Evolutionary conservation across 2,329 filamentous ascomycete genomes (phyloP), one percentile per base, ranked within the genome.

Genomic region (Clonostachys solani): DNA sequence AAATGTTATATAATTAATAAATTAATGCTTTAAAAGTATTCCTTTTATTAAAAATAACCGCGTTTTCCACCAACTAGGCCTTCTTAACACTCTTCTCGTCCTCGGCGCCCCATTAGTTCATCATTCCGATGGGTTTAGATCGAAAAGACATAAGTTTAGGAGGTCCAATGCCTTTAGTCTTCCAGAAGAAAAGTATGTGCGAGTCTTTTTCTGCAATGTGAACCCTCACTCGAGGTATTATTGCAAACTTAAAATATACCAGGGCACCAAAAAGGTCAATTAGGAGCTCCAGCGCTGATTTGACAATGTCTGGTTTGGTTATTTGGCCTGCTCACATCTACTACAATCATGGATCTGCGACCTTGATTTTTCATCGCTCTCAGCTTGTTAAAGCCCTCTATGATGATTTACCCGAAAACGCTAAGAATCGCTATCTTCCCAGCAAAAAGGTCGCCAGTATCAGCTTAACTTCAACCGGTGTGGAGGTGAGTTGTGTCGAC

Each of bases 401-500:
- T 6, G 44, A 46, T 37, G 40, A 4, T 2, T 41, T 48, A 4
- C 46, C 46, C 19, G n/a, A 48, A 15, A 29, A 17, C 6, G 42
- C 46, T 4, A 44, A 48, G 29, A 19, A 29, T 18, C 18, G 12
- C 4, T 18, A 34, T 12, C 42, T 40, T 5, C 6, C n/a, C 13
- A 16, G 37, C 37, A 48, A 48, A 23, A 44, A 48, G 19, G 46
- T 48, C 15, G 3, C 23, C 15, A 13, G 35, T 19, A 15, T 48
- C 12, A 10, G n/a, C 18, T 34, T 34, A 12, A 15, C 33, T 7
- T 33, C 23, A 12, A 35, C 42, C 15, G 47, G 43, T 36, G 44
- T 49, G 16, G 16, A 35, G 12, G 47, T 49, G 15, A 38, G 18
- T 15, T 46, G 44, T 19, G 47, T 35, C 3, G 47, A 49, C 23